A percentile compares a stretch with the other conserved stretches of the same genome.
These are phyloP conservation scores for Pichia phayaonensis DNA, from an alignment of 805 yeast genomes.

Conservation along the genomic window DNA sequence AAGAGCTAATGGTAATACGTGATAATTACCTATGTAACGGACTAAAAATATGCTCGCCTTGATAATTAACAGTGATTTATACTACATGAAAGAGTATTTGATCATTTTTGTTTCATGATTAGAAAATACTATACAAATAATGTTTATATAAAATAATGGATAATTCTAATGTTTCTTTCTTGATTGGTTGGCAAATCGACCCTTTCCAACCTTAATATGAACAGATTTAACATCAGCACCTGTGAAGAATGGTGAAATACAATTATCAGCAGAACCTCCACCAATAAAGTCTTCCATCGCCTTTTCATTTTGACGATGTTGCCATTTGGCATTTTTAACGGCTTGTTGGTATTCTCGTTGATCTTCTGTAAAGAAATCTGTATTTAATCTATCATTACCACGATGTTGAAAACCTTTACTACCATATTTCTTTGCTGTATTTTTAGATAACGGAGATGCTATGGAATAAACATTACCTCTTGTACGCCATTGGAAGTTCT, in stretches of 20 bases:
- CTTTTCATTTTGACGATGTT: slow-evolving; percentile 78
- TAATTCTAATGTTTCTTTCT: slow-evolving; percentile 29
- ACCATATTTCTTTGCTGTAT: slow-evolving; percentile 62
- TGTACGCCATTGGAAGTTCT: slow-evolving; percentile 88
- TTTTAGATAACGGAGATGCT: slow-evolving; percentile 82
- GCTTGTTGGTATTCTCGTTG: slow-evolving; percentile 91
- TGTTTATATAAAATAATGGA: neutral
- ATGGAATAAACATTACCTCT: slow-evolving; percentile 78
- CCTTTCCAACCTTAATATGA: slow-evolving; percentile 77
- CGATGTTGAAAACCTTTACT: slow-evolving; percentile 74
- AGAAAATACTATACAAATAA: neutral
- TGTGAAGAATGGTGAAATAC: slow-evolving; percentile 77
- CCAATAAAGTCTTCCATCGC: slow-evolving; percentile 84
- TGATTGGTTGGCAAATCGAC: slow-evolving; percentile 71
- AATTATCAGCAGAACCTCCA: slow-evolving; percentile 85
- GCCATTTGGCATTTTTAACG: slow-evolving; percentile 82
- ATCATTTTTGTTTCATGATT: neutral
- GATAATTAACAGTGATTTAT: neutral
- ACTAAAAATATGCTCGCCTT: neutral
- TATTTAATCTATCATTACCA: slow-evolving; percentile 44
- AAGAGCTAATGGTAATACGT: neutral
- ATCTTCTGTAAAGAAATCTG: slow-evolving; percentile 73
- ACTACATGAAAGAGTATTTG: neutral
- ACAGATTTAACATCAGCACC: slow-evolving; percentile 48
- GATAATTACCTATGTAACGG: too few relatives aligned